Evolutionary conservation across 2,329 filamentous ascomycete genomes (phyloP), one percentile per base, ranked within the genome.

Genomic region (Xylaria sp.): DNA sequence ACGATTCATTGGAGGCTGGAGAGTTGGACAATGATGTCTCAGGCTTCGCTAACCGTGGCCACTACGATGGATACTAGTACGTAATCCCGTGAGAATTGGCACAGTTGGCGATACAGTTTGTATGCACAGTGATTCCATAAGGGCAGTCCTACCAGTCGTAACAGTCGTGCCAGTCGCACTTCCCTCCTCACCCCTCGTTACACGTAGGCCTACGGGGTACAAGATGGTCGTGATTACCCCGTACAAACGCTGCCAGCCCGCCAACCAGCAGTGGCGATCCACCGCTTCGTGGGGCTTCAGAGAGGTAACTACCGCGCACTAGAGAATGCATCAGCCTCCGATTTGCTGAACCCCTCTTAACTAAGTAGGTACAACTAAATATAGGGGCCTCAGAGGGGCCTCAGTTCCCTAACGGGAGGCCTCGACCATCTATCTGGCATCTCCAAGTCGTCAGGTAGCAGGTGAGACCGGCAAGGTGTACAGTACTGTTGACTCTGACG

Each of bases 271-370:
- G 54, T 13, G 37, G 11, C 37, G 37, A 42, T 42, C 37, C 37
- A 42, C 37, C 8, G 8, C 11, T 42, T 10, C 8, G 37, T 42
- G 37, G 37, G 11, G 37, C 11, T 13, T 42, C 37, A 10, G 8
- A 9, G 11, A 42, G 37, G 37, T 9, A 42, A 42, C 37, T 42
- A 42, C 37, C 37, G 37, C 11, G 37, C 58, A 46, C 44, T 46
- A 39, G 23, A 23, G 42, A 23, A 49, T 35, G 58, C 59, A 44
- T 61, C 57, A 47, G 9, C 10, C 53, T 59, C 60, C 63, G 63
- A 63, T 65, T 63, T 59, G 63, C 34, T 46, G 42, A n/a, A 46
- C 42, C 42, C 42, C 42, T 46, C 42, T 46, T 46, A 46, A 46
- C 37, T 42, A 30, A 30, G 23, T 42, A 30, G 5, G 23, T 30